Evolutionary conservation across 768 basidiomycete genomes (phyloP), one percentile per base, ranked within the genome.

Genomic region (Lactarius trivialis): DNA sequence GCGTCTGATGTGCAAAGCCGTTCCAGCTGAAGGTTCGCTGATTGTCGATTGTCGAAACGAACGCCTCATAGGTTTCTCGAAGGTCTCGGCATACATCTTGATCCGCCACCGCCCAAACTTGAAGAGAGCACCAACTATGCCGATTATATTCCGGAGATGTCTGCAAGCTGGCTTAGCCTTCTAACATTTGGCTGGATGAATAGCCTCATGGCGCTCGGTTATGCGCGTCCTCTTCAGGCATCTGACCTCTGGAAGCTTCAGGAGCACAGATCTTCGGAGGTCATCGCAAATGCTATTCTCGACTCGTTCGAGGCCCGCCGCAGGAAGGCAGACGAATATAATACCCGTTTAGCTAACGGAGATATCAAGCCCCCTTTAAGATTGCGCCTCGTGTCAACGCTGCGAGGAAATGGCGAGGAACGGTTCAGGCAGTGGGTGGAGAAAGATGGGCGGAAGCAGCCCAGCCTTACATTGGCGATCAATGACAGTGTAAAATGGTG

Each of bases 191-290:
- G 73, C 49, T 94, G 93, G 92, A 79, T 94, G 21, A 85, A 84
- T 3, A 81, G 83, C 3, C 73, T 94, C 26, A 79, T 95, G 65
- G 72, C 76, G 11, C 76, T 93, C 12, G 93, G 93, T 8, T 93
- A 92, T 69, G 80, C 83, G 8, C 82, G 93, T 8, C 89, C 93
- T 1, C 79, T 96, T 2, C 88, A 93, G 69, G 84, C 85, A 0
- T 74, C 86, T 0, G 93, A 95, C 73, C 77, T 95, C 4, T 94
- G 86, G 78, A 88, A 84, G 72, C 82, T 94, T 28, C 84, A 84
- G 61, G 81, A 85, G 39, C 71, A 81, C 24, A 81, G 85, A 28
- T 77, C 81, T 2, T 81, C 92, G 0, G 79, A 76, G 1, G 68
- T 74, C 17, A 82, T 93, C 41, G 87, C 89, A 3, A 75, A 82